Conservation (phyloP, 768 basidiomycete species). For the Trametes gibbosa region DNA sequence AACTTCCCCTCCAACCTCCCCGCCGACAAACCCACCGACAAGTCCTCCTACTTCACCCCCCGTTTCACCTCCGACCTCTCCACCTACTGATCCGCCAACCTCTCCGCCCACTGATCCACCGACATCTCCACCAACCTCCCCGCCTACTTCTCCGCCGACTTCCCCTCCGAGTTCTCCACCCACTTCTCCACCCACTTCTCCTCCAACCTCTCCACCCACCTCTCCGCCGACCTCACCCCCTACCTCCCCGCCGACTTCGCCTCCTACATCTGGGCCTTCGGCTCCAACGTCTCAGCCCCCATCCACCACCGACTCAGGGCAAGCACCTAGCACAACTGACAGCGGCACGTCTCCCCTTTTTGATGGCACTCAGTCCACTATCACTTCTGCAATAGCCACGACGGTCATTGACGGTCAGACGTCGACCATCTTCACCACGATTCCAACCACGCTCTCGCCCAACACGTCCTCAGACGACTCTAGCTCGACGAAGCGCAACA, state of each 20-base stretch:
- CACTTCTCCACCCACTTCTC: background rate
- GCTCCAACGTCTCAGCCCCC: background rate
- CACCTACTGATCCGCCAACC: background rate
- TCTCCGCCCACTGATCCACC: background rate
- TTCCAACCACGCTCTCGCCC: slow-evolving; percentile 23
- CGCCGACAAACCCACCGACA: background rate
- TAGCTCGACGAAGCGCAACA: slow-evolving; percentile 21
- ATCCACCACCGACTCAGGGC: background rate
- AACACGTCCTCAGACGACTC: background rate
- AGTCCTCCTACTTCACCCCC: background rate
- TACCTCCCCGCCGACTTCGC: background rate
- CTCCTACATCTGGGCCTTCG: background rate
- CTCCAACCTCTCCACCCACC: background rate
- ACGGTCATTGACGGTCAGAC: slow-evolving; percentile 16
- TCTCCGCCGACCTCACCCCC: slow-evolving; percentile 7
- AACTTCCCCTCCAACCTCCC: background rate
- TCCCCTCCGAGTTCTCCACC: slow-evolving; percentile 1
- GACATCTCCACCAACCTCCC: background rate
- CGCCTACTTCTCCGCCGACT: background rate
- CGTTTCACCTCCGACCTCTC: background rate
- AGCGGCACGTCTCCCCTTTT: background rate
- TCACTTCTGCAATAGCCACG: slow-evolving; percentile 17
- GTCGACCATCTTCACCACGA: slow-evolving; percentile 20
- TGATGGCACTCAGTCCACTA: slow-evolving; percentile 6
- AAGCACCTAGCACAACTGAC: background rate